Evolutionary conservation across 2,329 filamentous ascomycete species (phyloP), one percentile per base, ranked within the genome.

Genomic region (Biscogniauxia marginata): DNA sequence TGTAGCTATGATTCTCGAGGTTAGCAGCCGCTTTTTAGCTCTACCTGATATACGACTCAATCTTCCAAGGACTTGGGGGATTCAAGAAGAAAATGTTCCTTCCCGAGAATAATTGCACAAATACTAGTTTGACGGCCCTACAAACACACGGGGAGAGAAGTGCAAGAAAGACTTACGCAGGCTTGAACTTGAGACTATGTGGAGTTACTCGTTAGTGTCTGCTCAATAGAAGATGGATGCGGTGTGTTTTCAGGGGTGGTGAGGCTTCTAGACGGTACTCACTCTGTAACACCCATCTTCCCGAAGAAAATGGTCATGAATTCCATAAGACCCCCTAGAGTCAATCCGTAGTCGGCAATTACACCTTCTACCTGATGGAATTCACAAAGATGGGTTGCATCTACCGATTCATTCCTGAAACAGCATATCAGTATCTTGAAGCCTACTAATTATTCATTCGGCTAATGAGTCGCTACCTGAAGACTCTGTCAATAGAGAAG

Each of bases 351-450:
- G 76, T 99, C 95, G 22, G 95, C 95, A 76, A 99, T 98, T 50
- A 99, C 93, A 75, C 95, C 95, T 77, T 99, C 95, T 30, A 98
- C 91, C 73, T 99, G 95, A 77, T 99, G 95, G 82, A 99, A 99
- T 75, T 99, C 95, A 43, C 92, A 93, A 69, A 99, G 77, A 80
- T 99, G 95, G 7, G 95, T 99, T 13, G 93, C 93, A 70, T 99
- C 95, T 56, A 99, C 93, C 2, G 91, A 91, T 77, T 99, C 95
- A 75, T 99, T 99, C 64, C 62, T 51, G 44, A 13, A 91, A n/a
- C 11, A n/a, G 30, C 24, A 13, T 25, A 48, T 59, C 1, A 58
- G 52, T 24, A 34, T 20, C 13, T 4, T 23, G n/a, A 19, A 20
- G n/a, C n/a, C n/a, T n/a, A n/a, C n/a, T n/a, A n/a, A 19, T 18